A percentile compares a stretch with the other conserved stretches of the same genome.
phyloP scores from a whole-genome alignment of 805 yeast species.

The Hanseniaspora guilliermondii region DNA sequence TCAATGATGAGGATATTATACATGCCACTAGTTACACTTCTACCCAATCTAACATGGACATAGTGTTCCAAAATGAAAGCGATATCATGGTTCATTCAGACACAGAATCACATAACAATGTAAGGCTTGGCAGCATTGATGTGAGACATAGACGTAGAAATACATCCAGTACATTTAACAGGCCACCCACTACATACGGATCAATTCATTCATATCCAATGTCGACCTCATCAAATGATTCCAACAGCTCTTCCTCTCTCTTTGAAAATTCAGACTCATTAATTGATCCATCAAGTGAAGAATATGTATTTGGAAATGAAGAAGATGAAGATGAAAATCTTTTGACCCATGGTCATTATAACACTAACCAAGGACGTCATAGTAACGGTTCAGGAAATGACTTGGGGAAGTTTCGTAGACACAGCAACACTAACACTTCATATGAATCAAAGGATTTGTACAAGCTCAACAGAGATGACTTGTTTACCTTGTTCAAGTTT shows the following conservation, averaged over 20 bases:
- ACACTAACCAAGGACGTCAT: slow-evolving; percentile 16
- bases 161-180: slow-evolving; percentile 4
- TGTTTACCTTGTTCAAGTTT: slow-evolving; percentile 13
- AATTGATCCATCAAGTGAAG: slow-evolving; percentile 23
- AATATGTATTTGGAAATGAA: slow-evolving; percentile 19
- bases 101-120: not conserved
- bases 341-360: slow-evolving; percentile 20
- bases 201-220: slow-evolving; percentile 22
- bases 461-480: not conserved
- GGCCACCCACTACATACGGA: slow-evolving; percentile 16
- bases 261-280: slow-evolving; percentile 30
- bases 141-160: slow-evolving; percentile 10
- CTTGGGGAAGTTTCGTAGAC: slow-evolving; percentile 18
- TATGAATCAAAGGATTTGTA: slow-evolving; percentile 20
- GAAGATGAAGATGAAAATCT: slow-evolving; percentile 27
- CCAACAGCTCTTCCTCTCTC: slow-evolving; percentile 18
- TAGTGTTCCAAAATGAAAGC: slow-evolving; percentile 13
- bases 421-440: slow-evolving; percentile 18
- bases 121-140: not conserved
- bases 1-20: slow-evolving; percentile 71
- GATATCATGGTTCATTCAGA: slow-evolving; percentile 6
- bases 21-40: slow-evolving; percentile 76
- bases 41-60: slow-evolving; percentile 54
- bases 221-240: slow-evolving; percentile 12
- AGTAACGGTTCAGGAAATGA: not conserved